These are phyloP conservation scores for Colletotrichum sp. DNA, from an alignment of 2,329 filamentous ascomycete genomes.

Conservation along the genomic window DNA sequence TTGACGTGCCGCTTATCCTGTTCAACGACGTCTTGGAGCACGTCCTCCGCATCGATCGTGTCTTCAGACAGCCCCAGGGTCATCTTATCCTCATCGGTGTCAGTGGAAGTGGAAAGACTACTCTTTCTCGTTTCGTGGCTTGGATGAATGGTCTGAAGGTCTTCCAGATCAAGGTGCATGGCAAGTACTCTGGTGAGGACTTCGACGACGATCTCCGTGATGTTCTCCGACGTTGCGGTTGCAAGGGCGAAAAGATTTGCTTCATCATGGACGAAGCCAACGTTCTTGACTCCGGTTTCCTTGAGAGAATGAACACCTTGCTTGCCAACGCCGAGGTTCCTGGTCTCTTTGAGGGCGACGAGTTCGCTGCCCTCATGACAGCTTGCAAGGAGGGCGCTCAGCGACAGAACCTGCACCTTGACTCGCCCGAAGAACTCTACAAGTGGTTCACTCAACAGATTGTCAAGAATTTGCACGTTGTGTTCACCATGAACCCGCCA, in stretches of 20 bases:
- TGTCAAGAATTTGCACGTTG: constrained; percentile 97
- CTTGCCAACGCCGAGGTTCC: constrained; percentile 99
- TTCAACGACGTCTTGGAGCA: constrained; percentile 99
- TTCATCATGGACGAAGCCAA: constrained; percentile 99
- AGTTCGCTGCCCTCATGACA: constrained; percentile 98
- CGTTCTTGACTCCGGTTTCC: constrained; percentile 96
- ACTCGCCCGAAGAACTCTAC: constrained; percentile 99
- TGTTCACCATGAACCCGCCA: constrained; percentile 99
- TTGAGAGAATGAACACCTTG: constrained; percentile 98
- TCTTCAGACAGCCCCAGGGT: constrained; percentile 97
- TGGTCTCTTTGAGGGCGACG: constrained; percentile 98
- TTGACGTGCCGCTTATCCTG: constrained; percentile 97
- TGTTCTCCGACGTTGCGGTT: constrained; percentile 90
- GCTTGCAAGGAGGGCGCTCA: constrained; percentile 98
- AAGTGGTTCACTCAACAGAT: constrained; percentile 99
- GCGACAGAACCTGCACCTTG: constrained; percentile 89
- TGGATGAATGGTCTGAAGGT: constrained; percentile 99
- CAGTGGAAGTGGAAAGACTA: constrained; percentile 98
- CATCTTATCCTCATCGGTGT: constrained; percentile 99
- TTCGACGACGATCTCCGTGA: constrained; percentile 97
- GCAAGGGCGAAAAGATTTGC: constrained; percentile 99
- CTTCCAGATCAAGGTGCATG: constrained; percentile 99
- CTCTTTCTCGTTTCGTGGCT: constrained; percentile 94
- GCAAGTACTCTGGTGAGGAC: constrained; percentile 96
- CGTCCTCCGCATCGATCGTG: constrained; percentile 95